Conservation (phyloP, 345 rosid genomes). For the Durio zibethinus region DNA sequence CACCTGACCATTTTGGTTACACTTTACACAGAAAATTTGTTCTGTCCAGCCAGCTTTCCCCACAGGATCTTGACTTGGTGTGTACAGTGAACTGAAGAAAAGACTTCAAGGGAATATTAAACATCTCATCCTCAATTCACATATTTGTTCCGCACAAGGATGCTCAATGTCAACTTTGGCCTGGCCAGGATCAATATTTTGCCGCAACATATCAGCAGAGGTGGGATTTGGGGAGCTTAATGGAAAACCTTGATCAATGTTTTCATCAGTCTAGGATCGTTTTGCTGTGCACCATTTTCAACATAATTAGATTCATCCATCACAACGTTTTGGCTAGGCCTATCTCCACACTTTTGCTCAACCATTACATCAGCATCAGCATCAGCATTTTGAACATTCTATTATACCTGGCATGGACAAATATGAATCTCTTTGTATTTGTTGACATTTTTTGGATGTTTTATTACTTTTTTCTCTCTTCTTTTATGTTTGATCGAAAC, state of each 20-base stretch:
- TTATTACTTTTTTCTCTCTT: constrained; percentile 1
- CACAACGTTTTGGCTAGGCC: background rate
- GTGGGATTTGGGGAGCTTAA: background rate
- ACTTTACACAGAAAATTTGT: constrained; percentile 48
- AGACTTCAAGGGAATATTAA: constrained; percentile 29
- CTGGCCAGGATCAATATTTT: constrained; percentile 3
- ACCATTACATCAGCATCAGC: constrained; percentile 3
- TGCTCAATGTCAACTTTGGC: constrained; percentile 15
- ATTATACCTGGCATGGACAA: constrained; percentile 39
- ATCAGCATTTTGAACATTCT: constrained; percentile 14
- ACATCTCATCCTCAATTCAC: constrained; percentile 25
- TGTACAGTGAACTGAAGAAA: constrained; percentile 35
- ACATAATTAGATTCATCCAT: constrained; percentile 20
- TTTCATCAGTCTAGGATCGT: background rate
- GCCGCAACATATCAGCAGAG: constrained; percentile 11
- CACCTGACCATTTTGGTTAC: constrained; percentile 43
- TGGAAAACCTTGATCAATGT: constrained; percentile 5
- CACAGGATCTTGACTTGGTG: constrained; percentile 17
- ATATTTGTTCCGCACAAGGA: constrained; percentile 25
- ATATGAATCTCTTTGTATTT: background rate
- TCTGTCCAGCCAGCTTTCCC: constrained; percentile 26
- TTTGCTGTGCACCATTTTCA: constrained; percentile 12
- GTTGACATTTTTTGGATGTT: background rate
- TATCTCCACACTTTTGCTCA: background rate
- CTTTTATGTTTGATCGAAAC: constrained; percentile 41